phyloP scores from a whole-genome alignment of 192 early-diverging fungal species.

The Rhizophagus clarus region DNA sequence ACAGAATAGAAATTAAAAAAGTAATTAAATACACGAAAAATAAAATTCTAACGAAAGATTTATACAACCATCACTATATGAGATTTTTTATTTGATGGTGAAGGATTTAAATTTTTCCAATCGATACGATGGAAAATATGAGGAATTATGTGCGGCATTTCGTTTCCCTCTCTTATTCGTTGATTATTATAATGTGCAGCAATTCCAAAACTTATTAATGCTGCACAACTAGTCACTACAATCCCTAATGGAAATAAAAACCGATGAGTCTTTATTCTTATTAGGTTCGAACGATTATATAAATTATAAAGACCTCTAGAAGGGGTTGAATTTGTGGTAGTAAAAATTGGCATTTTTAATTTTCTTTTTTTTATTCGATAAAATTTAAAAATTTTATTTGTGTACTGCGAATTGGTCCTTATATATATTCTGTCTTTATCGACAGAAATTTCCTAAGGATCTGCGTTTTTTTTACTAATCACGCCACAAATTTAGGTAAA shows the following conservation, averaged over 20 bases:
- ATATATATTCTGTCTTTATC: no score
- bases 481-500: no score
- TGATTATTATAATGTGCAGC: neutral
- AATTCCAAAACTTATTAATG: neutral
- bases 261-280: neutral
- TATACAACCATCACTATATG: neutral
- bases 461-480: no score
- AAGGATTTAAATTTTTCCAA: neutral
- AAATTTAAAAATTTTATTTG: no score
- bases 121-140: neutral
- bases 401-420: no score
- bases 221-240: neutral
- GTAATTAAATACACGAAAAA: no score
- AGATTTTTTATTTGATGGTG: neutral
- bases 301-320: neutral
- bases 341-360: neutral
- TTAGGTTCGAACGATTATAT: neutral
- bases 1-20: no score
- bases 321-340: neutral
- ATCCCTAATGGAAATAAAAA: neutral
- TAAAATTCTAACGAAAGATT: no score
- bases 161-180: neutral
- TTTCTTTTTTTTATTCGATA: no score
- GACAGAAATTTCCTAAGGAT: no score
- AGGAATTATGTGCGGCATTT: neutral